A percentile compares a stretch with the other conserved stretches of the same genome.
Conservation (phyloP, 495 filamentous ascomycete genomes). For the Immersiella caudata region DNA sequence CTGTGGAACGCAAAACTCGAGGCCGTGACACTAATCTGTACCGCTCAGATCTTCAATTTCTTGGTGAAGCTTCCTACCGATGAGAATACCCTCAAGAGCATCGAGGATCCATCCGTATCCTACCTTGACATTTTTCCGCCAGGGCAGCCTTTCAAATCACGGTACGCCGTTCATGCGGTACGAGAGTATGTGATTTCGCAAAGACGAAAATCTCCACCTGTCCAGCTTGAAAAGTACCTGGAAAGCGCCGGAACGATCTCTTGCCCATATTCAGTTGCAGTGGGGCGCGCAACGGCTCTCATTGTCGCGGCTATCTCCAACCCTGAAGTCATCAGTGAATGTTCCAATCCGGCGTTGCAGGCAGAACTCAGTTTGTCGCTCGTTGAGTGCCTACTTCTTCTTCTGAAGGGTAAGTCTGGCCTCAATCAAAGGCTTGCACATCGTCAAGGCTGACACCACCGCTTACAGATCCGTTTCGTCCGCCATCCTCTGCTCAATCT, state of each 20-base stretch:
- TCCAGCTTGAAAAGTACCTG: slow-evolving; percentile 25
- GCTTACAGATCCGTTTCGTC: slow-evolving; percentile 28
- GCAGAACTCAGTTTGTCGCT: slow-evolving; percentile 47
- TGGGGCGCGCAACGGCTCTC: slow-evolving; percentile 46
- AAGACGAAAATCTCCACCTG: slow-evolving; percentile 26
- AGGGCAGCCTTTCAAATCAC: slow-evolving; percentile 68
- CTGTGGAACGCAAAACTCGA: background rate
- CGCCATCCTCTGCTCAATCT: slow-evolving; percentile 27
- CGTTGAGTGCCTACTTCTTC: slow-evolving; percentile 44
- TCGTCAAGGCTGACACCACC: slow-evolving; percentile 1
- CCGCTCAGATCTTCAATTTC: slow-evolving; percentile 70
- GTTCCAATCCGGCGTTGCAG: slow-evolving; percentile 42
- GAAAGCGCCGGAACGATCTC: background rate
- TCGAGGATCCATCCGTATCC: slow-evolving; percentile 56
- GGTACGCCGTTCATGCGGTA: slow-evolving; percentile 74
- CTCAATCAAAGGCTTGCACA: background rate
- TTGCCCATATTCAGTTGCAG: slow-evolving; percentile 33
- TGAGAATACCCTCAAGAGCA: slow-evolving; percentile 58
- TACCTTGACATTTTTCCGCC: slow-evolving; percentile 67
- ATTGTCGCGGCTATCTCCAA: slow-evolving; percentile 52
- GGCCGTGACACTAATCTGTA: slow-evolving; percentile 30
- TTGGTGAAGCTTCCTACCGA: slow-evolving; percentile 73
- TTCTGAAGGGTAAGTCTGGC: slow-evolving; percentile 46
- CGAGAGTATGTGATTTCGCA: slow-evolving; percentile 46
- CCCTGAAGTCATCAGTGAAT: slow-evolving; percentile 41